phyloP scores from a whole-genome alignment of 1,284 basidiomycete genomes.

The Baeospora myosura region DNA sequence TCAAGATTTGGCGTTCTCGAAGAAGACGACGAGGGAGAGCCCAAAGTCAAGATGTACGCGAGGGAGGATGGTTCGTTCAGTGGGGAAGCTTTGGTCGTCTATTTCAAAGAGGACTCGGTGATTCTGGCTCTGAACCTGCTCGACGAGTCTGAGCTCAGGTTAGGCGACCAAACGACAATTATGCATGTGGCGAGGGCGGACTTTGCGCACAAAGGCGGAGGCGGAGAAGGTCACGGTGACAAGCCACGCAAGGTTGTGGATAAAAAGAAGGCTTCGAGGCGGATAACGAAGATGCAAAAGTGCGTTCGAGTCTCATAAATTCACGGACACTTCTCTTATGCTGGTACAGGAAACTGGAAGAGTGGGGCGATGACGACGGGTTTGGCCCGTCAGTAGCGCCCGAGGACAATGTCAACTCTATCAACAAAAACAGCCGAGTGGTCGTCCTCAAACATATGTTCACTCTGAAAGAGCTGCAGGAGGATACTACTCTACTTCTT shows the following conservation, averaged over 20 bases:
- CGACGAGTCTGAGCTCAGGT: conserved; percentile 86
- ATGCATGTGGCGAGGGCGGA: conserved; percentile 86
- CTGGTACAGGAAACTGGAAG: conserved; percentile 60
- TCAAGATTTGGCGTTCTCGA: conserved; percentile 88
- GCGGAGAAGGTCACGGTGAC: conserved; percentile 23
- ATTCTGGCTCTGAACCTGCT: conserved; percentile 78
- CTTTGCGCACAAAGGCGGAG: conserved; percentile 61
- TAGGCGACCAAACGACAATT: conserved; percentile 67
- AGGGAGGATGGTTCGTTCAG: conserved; percentile 86
- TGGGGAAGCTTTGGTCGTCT: conserved; percentile 94
- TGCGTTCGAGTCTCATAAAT: too few species aligned
- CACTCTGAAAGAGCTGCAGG: conserved; percentile 77
- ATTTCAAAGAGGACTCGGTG: conserved; percentile 96
- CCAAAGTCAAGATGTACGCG: conserved; percentile 91
- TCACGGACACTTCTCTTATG: conserved; percentile 1
- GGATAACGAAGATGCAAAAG: conserved; percentile 89
- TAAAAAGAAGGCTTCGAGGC: conserved; percentile 73
- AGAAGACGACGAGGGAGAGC: conserved; percentile 82
- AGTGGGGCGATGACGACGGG: conserved; percentile 83
- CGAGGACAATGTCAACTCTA: conserved; percentile 38
- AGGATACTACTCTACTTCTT: conserved; percentile 81
- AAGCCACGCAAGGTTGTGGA: conserved; percentile 65
- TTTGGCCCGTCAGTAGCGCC: conserved; percentile 64
- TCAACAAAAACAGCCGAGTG: conserved; percentile 63
- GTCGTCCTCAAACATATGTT: conserved; percentile 97